Evolutionary conservation across 2,329 filamentous ascomycete species (phyloP).

Genomic region (Coniochaeta sp.): DNA sequence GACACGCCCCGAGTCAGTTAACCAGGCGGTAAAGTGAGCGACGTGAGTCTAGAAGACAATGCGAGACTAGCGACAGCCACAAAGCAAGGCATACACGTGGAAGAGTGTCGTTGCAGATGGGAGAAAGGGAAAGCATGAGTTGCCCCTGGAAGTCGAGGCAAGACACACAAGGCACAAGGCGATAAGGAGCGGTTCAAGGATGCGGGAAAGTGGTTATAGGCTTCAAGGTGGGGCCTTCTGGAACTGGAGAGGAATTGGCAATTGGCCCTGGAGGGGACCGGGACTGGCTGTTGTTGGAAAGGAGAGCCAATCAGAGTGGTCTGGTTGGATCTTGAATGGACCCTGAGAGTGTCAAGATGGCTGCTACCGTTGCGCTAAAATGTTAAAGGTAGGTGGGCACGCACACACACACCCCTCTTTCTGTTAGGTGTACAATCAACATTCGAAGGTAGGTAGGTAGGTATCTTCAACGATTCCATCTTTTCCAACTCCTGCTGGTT

Average conservation of each 20-base stretch:
- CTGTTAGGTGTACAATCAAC: too few relatives aligned
- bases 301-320: neutral
- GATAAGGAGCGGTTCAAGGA: slow-evolving; percentile 2
- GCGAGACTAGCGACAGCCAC: neutral
- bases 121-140: slow-evolving; percentile 2
- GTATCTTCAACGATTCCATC: too few relatives aligned
- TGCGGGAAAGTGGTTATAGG: neutral
- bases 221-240: neutral
- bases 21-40: neutral
- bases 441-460: too few relatives aligned
- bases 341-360: neutral
- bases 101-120: neutral
- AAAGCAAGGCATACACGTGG: neutral
- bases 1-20: neutral
- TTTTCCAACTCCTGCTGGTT: too few relatives aligned
- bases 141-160: neutral
- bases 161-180: too few relatives aligned
- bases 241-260: slow-evolving; percentile 1
- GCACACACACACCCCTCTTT: too few relatives aligned
- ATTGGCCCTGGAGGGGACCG: neutral
- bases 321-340: neutral
- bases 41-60: neutral
- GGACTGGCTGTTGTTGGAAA: neutral
- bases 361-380: neutral
- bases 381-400: too few relatives aligned